These are phyloP conservation scores for Podila horticola DNA, from an alignment of 192 early-diverging fungal genomes.

Conservation along the genomic window DNA sequence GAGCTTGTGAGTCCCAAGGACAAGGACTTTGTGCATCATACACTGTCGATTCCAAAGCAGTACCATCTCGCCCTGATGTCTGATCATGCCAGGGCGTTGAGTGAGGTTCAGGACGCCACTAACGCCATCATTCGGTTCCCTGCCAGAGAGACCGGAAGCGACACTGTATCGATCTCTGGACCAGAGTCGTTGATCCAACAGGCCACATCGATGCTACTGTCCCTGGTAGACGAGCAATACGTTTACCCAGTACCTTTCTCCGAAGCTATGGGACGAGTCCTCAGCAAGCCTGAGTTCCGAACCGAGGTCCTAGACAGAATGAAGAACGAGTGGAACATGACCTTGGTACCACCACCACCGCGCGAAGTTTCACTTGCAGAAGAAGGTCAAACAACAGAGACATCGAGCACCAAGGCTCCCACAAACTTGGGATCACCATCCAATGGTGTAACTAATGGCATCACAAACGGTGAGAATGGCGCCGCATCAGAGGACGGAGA, in stretches of 20 bases:
- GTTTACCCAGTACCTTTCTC: constrained; percentile 47
- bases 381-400: not conserved
- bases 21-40: constrained; percentile 54
- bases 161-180: constrained; percentile 65
- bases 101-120: constrained; percentile 58
- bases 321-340: constrained; percentile 51
- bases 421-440: not conserved
- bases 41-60: constrained; percentile 47
- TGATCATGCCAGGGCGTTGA: constrained; percentile 34
- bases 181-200: constrained; percentile 62
- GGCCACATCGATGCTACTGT: constrained; percentile 57
- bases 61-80: constrained; percentile 43
- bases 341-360: constrained; percentile 24
- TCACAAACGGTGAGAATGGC: not conserved
- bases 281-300: constrained; percentile 48
- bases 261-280: constrained; percentile 41
- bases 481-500: not conserved
- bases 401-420: not conserved
- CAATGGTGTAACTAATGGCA: not conserved
- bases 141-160: constrained; percentile 67
- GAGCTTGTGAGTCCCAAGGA: constrained; percentile 65
- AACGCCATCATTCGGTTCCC: constrained; percentile 69
- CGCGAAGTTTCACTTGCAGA: constrained; percentile 5
- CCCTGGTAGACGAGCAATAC: constrained; percentile 51
- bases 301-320: constrained; percentile 36